Base-by-base conservation (phyloP, 306 rosid genomes). In the Dicorynia guianensis region DNA sequence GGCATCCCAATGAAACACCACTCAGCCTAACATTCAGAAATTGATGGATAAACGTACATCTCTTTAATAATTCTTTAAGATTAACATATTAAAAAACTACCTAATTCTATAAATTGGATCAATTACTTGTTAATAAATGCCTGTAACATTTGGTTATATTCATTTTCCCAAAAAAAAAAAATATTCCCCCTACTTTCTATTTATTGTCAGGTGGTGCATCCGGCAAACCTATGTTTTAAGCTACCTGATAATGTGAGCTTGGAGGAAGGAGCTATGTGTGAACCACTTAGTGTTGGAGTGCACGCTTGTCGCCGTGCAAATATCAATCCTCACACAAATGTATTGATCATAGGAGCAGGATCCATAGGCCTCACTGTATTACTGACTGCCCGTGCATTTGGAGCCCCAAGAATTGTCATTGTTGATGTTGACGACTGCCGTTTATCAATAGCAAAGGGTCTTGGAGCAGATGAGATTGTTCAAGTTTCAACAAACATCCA, bases 221-320 rank as follows among this genome's bases (percentile, higher is more conserved):
- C 87, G 0, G 79, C 81, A 11, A 52, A 80, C 18, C 34, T 86
- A 8, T 77, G 85, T 70, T 80, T 39, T 35, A 86, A 86, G 48
- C 65, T 83, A 14, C 85, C 87, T 1, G 72, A 70, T 11, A 77
- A 64, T 61, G 85, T 80, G 30, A 86, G 81, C 67, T 80, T 86
- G 74, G 87, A 86, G 74, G 89, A 82, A 69, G 83, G 87, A 15
- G 87, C 83, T 11, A 82, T 85, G 85, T 76, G 86, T 72, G 89
- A 85, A 7, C 86, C 83, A 14, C 60, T 79, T 8, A 79, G 84
- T 64, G 85, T 86, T 43, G 83, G 81, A 43, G 79, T 82, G 4
- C 87, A 82, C 60, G 85, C 87, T 59, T 80, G 87, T 74, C 81
- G 87, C 61, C 83, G 84, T 0, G 85, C 89, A 56, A 82, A 73